Percentiles rank a stretch among this genome's conserved stretches.
phyloP scores from a whole-genome alignment of 306 rosid species.

The Cicer arietinum region DNA sequence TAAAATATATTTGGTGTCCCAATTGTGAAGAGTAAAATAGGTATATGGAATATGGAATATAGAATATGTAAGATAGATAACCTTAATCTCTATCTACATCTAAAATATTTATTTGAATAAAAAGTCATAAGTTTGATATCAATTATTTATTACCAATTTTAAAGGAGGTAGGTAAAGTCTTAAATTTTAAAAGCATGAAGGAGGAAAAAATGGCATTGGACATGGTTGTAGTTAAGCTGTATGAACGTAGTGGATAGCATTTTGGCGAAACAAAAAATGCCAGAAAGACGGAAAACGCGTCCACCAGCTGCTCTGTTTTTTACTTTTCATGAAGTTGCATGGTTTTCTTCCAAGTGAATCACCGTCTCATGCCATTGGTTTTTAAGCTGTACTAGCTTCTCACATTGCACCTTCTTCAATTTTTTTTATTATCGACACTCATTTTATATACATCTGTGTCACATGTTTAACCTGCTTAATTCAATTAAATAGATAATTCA shows the following conservation, averaged over 20 bases:
- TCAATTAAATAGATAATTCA: too few relatives aligned
- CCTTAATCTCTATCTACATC: not conserved
- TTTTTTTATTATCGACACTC: not conserved
- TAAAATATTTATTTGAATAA: not conserved
- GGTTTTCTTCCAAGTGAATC: constrained; percentile 20
- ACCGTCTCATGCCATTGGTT: constrained; percentile 38
- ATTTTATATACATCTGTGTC: too few relatives aligned
- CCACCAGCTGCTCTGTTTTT: constrained; percentile 23
- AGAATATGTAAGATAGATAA: too few relatives aligned
- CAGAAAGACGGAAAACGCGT: constrained; percentile 51
- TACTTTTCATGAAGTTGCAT: constrained; percentile 9
- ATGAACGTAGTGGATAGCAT: constrained; percentile 31
- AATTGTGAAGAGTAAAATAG: too few relatives aligned
- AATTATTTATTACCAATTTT: not conserved
- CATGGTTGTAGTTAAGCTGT: constrained; percentile 20
- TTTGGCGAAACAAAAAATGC: constrained; percentile 18
- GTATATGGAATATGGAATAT: too few relatives aligned
- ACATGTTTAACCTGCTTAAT: too few relatives aligned
- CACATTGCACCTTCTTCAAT: not conserved
- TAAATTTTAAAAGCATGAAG: not conserved
- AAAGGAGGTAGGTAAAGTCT: constrained; percentile 35
- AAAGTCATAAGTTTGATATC: not conserved
- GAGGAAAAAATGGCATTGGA: constrained; percentile 31
- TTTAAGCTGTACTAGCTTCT: not conserved
- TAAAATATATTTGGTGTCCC: too few relatives aligned